phyloP scores from a whole-genome alignment of 768 basidiomycete species.

The Leucosporidium creatinivorum region DNA sequence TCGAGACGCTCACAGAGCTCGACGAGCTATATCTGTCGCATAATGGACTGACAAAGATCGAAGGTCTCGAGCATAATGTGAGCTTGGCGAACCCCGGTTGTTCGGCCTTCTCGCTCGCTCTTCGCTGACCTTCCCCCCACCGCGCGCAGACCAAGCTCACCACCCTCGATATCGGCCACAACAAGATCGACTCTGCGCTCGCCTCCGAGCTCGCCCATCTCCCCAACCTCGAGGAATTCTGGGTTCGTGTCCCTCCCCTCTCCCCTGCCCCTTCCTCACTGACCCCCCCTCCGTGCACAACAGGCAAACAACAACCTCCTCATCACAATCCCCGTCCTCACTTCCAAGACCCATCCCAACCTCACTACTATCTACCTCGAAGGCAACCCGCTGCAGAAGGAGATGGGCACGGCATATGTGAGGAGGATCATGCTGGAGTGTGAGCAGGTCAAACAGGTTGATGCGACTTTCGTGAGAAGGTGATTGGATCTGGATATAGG shows the following conservation, averaged over 20 bases:
- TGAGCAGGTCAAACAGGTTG: conserved; percentile 85
- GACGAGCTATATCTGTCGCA: conserved; percentile 91
- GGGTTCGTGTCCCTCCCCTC: conserved; percentile 53
- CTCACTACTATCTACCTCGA: conserved; percentile 90
- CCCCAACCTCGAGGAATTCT: conserved; percentile 74
- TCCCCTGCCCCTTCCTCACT: not conserved
- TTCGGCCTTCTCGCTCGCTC: not conserved
- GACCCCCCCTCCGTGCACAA: not conserved
- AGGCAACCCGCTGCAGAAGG: conserved; percentile 80
- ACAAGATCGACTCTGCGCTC: conserved; percentile 61
- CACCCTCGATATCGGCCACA: conserved; percentile 80
- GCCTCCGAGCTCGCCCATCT: conserved; percentile 73
- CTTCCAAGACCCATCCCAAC: conserved; percentile 56
- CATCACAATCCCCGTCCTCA: conserved; percentile 59
- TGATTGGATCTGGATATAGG: no score
- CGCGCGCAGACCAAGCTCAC: conserved; percentile 54
- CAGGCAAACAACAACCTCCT: conserved; percentile 88
- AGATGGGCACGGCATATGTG: conserved; percentile 69
- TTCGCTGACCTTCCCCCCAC: not conserved
- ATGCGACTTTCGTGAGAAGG: conserved; percentile 64
- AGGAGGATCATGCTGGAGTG: conserved; percentile 81
- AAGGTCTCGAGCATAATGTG: conserved; percentile 80
- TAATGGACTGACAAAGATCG: conserved; percentile 75
- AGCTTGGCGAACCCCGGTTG: conserved; percentile 32
- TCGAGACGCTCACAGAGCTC: conserved; percentile 63